Evolutionary conservation across 371 early-diverging fungal genomes (phyloP).

Genomic region (Coemansia sp.): DNA sequence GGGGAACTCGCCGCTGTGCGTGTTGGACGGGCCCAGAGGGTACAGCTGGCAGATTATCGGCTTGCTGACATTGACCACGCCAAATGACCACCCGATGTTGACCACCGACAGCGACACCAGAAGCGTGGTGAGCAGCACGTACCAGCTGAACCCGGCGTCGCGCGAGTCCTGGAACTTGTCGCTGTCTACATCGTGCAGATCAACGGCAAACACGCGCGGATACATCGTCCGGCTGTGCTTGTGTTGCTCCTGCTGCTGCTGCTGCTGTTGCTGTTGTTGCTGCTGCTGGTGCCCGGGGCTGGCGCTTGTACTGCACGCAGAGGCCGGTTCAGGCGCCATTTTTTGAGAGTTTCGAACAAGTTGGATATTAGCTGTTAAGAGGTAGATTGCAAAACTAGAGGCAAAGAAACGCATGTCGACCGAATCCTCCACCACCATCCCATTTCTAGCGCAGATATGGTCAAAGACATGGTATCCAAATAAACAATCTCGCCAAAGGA

Average conservation of each 20-base stretch:
- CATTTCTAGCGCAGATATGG: background rate
- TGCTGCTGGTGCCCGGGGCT: background rate
- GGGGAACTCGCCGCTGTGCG: slow-evolving; percentile 22
- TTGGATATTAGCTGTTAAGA: background rate
- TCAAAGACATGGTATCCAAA: slow-evolving; percentile 5
- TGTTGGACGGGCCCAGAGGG: background rate
- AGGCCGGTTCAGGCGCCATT: slow-evolving; percentile 12
- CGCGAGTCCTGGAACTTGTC: slow-evolving; percentile 45
- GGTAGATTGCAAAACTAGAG: background rate
- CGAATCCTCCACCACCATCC: too few relatives aligned
- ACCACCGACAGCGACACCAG: slow-evolving; percentile 39
- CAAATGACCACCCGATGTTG: slow-evolving; percentile 37
- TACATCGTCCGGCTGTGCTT: background rate
- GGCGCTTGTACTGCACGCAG: background rate
- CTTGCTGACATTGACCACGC: slow-evolving; percentile 37
- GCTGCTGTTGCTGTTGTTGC: background rate
- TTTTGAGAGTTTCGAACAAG: too few relatives aligned
- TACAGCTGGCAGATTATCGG: slow-evolving; percentile 27
- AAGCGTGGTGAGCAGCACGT: slow-evolving; percentile 27
- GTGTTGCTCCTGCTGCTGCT: background rate
- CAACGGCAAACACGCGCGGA: slow-evolving; percentile 40
- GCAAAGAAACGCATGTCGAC: background rate
- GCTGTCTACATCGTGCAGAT: slow-evolving; percentile 37
- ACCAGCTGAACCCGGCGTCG: slow-evolving; percentile 41
- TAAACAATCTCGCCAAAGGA: background rate